Base-by-base conservation (phyloP, 805 yeast genomes). In the Schwanniomyces pseudopolymorphus region DNA sequence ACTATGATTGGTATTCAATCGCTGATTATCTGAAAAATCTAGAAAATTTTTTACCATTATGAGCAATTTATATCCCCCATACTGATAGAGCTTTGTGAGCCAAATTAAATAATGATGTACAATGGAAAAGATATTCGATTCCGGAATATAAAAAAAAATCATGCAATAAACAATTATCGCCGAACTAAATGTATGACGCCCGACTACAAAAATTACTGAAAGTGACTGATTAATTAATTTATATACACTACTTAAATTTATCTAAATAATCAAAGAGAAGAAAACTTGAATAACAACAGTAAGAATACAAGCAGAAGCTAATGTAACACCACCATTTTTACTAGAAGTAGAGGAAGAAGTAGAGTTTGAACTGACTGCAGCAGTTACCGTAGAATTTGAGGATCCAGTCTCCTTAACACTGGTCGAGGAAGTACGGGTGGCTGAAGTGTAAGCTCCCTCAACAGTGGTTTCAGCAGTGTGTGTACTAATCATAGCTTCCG, bases 401-500 rank as follows among this genome's bases (percentile, higher is more conserved):
- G 35, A 19, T 16, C 39, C 39, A 14, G 59, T 57, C 16, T 59
- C 58, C 9, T 43, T 25, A n/a, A 54, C 40, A 27, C 54, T 48
- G 10, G 57, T 51, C n/a, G 51, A 50, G 33, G 60, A 52, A 36
- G 49, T 48, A 7, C 56, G 44, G 5, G 54, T 52, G 16, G 22
- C 11, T 8, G 33, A 11, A 24, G 36, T 11, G 9, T 31, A 33
- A 9, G 43, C 33, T 17, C 44, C 43, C 13, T 26, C 33, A 13
- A 42, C 16, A 16, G 59, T 70, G 19, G 73, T 72, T 10, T 42
- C 28, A 19, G 55, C 44, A 28, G 71, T 47, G 11, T 43, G 60
- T 5, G 66, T 51, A 5, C 74, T 21, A 22, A 39, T 16, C 17
- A 58, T 71, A 17, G 74, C 72, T 11, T 43, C 33, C 17, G 55